These are phyloP conservation scores for Aureobasidium sp. DNA, from an alignment of 2,329 filamentous ascomycete genomes.

Conservation along the genomic window DNA sequence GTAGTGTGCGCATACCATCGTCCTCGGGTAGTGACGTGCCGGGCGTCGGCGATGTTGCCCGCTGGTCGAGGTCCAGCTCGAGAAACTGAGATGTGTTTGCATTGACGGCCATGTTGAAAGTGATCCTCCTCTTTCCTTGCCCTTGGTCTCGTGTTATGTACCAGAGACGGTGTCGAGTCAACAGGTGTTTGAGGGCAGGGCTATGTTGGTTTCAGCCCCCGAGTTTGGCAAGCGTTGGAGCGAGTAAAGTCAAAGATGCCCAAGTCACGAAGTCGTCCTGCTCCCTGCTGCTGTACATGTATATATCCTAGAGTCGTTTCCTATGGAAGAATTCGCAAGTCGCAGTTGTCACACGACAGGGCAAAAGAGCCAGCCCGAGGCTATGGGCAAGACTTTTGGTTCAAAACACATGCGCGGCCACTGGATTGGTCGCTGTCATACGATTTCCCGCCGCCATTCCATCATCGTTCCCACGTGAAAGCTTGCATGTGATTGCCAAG, in stretches of 20 bases:
- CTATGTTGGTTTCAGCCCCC: constrained; percentile 11
- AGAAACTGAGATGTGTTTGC: constrained; percentile 9
- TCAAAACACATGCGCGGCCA: neutral
- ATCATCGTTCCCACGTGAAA: constrained; percentile 14
- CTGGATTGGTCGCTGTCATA: constrained; percentile 15
- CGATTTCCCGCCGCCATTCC: constrained; percentile 13
- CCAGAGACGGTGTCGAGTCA: neutral
- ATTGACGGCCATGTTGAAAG: constrained; percentile 9
- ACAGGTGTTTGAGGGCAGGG: constrained; percentile 7
- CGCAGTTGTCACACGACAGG: constrained; percentile 14
- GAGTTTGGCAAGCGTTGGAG: constrained; percentile 9
- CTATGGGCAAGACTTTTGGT: constrained; percentile 10
- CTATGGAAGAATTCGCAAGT: neutral
- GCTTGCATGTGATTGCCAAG: constrained; percentile 17
- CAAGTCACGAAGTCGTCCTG: neutral
- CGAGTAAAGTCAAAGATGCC: constrained; percentile 12
- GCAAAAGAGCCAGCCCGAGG: constrained; percentile 1
- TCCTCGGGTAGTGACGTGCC: constrained; percentile 46
- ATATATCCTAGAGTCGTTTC: neutral
- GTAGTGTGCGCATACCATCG: constrained; percentile 55
- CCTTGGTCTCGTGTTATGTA: constrained; percentile 1
- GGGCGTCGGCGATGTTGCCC: constrained; percentile 1
- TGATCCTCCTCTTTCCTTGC: neutral
- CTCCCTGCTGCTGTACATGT: neutral
- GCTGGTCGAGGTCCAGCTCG: constrained; percentile 2